These are phyloP conservation scores for Vigna trinervia DNA, from an alignment of 306 rosid genomes.

Conservation along the genomic window DNA sequence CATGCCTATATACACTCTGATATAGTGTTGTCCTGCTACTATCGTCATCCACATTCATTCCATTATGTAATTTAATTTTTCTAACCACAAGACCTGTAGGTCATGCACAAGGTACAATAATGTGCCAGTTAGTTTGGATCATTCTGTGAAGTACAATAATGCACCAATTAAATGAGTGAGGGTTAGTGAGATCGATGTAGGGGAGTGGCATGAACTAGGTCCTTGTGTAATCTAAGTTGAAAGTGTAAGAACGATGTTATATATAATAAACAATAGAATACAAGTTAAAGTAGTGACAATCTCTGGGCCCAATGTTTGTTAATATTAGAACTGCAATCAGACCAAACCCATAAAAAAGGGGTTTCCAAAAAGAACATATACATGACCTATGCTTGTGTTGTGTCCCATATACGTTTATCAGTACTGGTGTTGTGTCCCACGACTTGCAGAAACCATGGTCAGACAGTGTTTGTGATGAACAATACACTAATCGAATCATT, in stretches of 20 bases:
- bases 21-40: constrained; percentile 19
- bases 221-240: background rate
- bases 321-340: constrained; percentile 27
- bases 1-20: constrained; percentile 22
- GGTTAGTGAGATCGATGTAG: background rate
- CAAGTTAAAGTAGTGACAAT: constrained; percentile 21
- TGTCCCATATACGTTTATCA: constrained; percentile 10
- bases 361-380: constrained; percentile 35
- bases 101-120: constrained; percentile 35
- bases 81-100: constrained; percentile 19
- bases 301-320: constrained; percentile 37
- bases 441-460: constrained; percentile 6
- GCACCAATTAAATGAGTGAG: constrained; percentile 32
- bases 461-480: constrained; percentile 6
- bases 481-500: constrained; percentile 9
- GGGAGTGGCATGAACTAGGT: background rate
- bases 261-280: background rate
- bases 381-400: constrained; percentile 4
- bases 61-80: background rate
- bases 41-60: constrained; percentile 3
- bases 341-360: constrained; percentile 34
- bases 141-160: constrained; percentile 33
- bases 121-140: constrained; percentile 32
- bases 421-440: constrained; percentile 7
- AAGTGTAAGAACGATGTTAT: background rate